Evolutionary conservation across 768 basidiomycete genomes (phyloP), one percentile per base, ranked within the genome.

Genomic region (Agrocybe praecox): DNA sequence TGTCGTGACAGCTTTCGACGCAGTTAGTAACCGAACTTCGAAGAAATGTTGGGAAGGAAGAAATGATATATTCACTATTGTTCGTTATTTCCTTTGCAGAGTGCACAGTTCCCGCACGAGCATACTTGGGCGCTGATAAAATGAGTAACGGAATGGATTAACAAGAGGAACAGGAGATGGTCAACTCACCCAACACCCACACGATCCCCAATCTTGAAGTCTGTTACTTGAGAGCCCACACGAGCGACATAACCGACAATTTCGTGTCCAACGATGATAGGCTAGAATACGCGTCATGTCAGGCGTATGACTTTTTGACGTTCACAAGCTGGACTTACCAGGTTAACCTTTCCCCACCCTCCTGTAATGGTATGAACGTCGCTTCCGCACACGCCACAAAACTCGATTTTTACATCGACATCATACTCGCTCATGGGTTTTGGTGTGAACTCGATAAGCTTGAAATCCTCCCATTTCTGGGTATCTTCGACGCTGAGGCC

Each of bases 181-280:
- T 29, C 5, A 18, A 61, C 66, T 33, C 53, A 74, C 73, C 74
- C 73, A 26, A 74, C 72, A 48, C 86, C 86, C 57, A 77, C 86
- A 9, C 79, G 67, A 64, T 86, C 81, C 21, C 85, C 85, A 9
- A 79, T 73, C 64, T 84, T 83, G 73, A 87, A 75, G 48, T 76
- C 76, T 3, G 63, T 75, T 44, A 86, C 84, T 43, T 83, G 75
- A 7, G 77, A 67, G 2, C 87, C 85, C 56, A 89, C 81, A 11
- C 75, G 71, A 21, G 75, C 76, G 34, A 80, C 83, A 9, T 68
- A 69, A 6, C 85, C 86, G 47, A 82, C 76, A 52, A 87, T 83
- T 67, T 85, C 84, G 62, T 86, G 83, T 15, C 80, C 79, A 42
- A 73, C 64, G 46, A 77, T 74, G 19, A 75, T 52, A 43, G 75